Percentiles rank a stretch among this genome's conserved stretches.
These are phyloP conservation scores for Patellaria atrata DNA, from an alignment of 495 filamentous ascomycete species.

Conservation along the genomic window DNA sequence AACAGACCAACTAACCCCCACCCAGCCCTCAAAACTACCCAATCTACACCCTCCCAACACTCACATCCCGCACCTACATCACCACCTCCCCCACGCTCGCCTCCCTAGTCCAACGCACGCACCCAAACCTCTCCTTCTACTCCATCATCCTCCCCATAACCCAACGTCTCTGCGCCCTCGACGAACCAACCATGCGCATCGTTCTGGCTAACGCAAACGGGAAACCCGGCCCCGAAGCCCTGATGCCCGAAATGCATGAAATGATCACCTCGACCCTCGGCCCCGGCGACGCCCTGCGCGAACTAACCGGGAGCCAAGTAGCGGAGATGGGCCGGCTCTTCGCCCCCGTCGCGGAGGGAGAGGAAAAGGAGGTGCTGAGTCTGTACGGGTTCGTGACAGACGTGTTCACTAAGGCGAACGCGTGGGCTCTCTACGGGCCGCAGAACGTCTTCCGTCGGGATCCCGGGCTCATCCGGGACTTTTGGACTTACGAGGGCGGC, in stretches of 20 bases:
- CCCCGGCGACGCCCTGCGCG: slow-evolving; percentile 9
- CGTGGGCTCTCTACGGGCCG: slow-evolving; percentile 20
- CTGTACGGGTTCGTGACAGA: slow-evolving; percentile 8
- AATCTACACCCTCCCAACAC: slow-evolving; percentile 32
- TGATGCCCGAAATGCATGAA: slow-evolving; percentile 18
- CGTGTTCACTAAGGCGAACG: slow-evolving; percentile 5
- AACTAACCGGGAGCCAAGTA: slow-evolving; percentile 14
- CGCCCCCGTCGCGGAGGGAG: slow-evolving; percentile 1
- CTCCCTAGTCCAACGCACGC: slow-evolving; percentile 30
- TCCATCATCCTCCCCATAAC: slow-evolving; percentile 13
- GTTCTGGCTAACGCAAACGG: slow-evolving; percentile 6
- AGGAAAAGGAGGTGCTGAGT: slow-evolving; percentile 1
- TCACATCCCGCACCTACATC: slow-evolving; percentile 32
- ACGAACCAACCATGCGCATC: slow-evolving; percentile 11
- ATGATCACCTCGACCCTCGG: slow-evolving; percentile 14
- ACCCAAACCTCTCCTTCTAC: slow-evolving; percentile 31
- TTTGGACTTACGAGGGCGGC: slow-evolving; percentile 21
- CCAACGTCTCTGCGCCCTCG: slow-evolving; percentile 16
- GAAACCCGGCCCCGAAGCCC: slow-evolving; percentile 9
- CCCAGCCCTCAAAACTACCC: slow-evolving; percentile 23
- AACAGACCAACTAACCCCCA: slow-evolving; percentile 1
- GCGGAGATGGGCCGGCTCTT: neutral
- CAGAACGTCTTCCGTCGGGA: slow-evolving; percentile 21
- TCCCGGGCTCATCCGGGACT: slow-evolving; percentile 14
- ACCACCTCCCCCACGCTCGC: slow-evolving; percentile 31